A percentile compares a stretch with the other conserved stretches of the same genome.
Evolutionary conservation across 805 yeast genomes (phyloP).

Genomic region (Metschnikowia santaceciliae): DNA sequence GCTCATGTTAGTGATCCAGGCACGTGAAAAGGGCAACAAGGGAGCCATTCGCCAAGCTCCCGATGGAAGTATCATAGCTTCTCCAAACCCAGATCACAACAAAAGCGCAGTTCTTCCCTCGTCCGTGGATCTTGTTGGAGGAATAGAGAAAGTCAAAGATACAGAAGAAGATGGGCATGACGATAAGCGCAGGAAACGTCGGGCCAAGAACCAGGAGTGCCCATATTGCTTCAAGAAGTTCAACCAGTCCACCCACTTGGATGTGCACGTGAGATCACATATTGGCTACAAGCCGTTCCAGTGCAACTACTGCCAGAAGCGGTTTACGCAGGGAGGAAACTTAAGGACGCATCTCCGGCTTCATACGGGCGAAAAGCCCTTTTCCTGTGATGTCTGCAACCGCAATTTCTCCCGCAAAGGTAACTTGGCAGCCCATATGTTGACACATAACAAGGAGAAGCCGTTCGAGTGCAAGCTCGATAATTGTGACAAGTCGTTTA

Average conservation of each 20-base stretch:
- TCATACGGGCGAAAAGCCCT: constrained; percentile 93
- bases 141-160: constrained; percentile 58
- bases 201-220: constrained; percentile 60
- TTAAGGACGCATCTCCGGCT: constrained; percentile 78
- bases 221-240: constrained; percentile 75
- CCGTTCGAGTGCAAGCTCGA: constrained; percentile 81
- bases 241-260: constrained; percentile 87
- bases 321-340: constrained; percentile 89
- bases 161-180: constrained; percentile 20
- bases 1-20: constrained; percentile 86
- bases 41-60: constrained; percentile 58
- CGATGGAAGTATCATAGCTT: constrained; percentile 65
- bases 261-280: constrained; percentile 84
- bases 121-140: constrained; percentile 68
- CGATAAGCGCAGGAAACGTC: constrained; percentile 19
- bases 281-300: constrained; percentile 82
- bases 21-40: constrained; percentile 73
- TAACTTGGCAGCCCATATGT: constrained; percentile 79
- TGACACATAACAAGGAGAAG: constrained; percentile 75
- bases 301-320: constrained; percentile 73
- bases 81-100: constrained; percentile 20
- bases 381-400: constrained; percentile 70
- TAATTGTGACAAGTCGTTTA: constrained; percentile 76
- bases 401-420: constrained; percentile 86
- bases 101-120: constrained; percentile 45